phyloP scores from a whole-genome alignment of 306 rosid genomes.

The Acacia confusa region DNA sequence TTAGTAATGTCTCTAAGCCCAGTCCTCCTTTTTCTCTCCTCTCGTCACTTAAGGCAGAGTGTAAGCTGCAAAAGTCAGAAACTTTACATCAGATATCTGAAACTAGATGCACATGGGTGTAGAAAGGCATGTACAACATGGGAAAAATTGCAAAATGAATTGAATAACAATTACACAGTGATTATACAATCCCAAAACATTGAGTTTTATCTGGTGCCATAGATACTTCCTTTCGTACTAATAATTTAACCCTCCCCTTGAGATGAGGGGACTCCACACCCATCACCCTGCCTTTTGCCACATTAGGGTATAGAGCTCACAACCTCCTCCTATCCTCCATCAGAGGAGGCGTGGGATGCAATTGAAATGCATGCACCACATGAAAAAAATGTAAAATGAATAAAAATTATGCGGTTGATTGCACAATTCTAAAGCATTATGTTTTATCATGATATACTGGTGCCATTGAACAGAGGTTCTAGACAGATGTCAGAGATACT shows the following conservation, averaged over 20 bases:
- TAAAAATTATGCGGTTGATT: background rate
- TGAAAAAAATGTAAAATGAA: background rate
- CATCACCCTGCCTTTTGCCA: no score
- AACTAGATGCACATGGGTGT: background rate
- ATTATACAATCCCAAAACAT: background rate
- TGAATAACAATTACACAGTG: background rate
- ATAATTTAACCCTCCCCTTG: no score
- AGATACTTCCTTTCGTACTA: no score
- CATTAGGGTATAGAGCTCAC: no score
- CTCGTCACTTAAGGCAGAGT: conserved; percentile 52
- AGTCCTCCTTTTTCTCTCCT: conserved; percentile 18
- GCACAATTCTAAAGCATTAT: background rate
- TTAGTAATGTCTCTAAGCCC: conserved; percentile 7
- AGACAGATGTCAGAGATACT: conserved; percentile 17
- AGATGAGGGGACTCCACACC: no score
- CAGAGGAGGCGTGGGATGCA: no score
- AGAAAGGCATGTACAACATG: background rate
- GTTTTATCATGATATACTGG: background rate
- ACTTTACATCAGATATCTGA: background rate
- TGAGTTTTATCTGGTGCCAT: no score
- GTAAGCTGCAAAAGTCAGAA: conserved; percentile 50
- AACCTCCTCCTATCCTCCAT: no score
- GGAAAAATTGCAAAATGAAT: background rate
- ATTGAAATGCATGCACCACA: background rate
- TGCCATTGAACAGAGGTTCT: no score